Conservation (phyloP, 73 alveolate species). For the Tetrahymena thermophila region DNA sequence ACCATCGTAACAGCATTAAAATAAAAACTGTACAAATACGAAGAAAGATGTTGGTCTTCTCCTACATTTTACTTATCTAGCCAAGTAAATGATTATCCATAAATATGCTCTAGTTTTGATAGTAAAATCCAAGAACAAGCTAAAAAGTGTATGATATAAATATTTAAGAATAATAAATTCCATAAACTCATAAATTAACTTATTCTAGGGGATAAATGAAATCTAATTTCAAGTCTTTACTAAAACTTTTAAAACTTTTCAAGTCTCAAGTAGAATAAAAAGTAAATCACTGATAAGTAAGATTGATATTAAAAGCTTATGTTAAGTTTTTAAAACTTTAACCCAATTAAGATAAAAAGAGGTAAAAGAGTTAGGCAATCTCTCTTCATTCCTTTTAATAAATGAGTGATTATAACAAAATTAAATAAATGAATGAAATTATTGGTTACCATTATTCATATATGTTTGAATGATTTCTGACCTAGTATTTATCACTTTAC, state of each 20-base stretch:
- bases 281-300: not conserved
- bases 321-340: not conserved
- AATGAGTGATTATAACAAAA: not conserved
- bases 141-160: not conserved
- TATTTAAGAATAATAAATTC: not conserved
- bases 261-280: not conserved
- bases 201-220: not conserved
- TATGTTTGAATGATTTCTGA: not conserved
- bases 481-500: not conserved
- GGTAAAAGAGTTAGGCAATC: not conserved
- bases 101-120: not conserved
- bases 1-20: constrained; percentile 64
- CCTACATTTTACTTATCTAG: not conserved
- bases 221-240: not conserved
- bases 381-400: not conserved
- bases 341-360: not conserved
- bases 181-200: not conserved
- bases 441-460: not conserved
- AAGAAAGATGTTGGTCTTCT: not conserved
- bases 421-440: not conserved
- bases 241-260: not conserved
- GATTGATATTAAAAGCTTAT: not conserved
- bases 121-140: not conserved
- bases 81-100: not conserved
- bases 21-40: constrained; percentile 54